A percentile compares a stretch with the other conserved stretches of the same genome.
Evolutionary conservation across 306 rosid genomes (phyloP).

Genomic region (Trifolium repens): DNA sequence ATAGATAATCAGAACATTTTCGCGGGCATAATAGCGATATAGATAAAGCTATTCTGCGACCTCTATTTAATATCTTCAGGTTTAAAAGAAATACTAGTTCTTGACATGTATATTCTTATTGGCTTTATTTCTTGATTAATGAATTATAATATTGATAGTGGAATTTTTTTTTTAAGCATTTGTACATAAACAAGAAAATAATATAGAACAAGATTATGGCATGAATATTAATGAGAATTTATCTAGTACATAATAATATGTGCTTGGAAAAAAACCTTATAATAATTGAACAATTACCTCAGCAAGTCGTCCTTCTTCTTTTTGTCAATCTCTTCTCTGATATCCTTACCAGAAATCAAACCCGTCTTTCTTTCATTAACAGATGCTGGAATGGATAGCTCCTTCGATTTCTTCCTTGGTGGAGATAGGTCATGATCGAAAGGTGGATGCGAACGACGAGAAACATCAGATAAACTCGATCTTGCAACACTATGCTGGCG

Average conservation of each 20-base stretch:
- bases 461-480: constrained; percentile 37
- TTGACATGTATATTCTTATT: constrained; percentile 17
- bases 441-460: constrained; percentile 45
- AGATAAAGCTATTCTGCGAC: constrained; percentile 10
- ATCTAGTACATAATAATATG: not conserved
- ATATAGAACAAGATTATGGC: constrained; percentile 28
- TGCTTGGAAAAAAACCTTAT: not conserved
- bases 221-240: constrained; percentile 5
- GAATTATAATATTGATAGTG: not conserved
- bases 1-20: constrained; percentile 13
- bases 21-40: not conserved
- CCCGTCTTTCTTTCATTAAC: constrained; percentile 64
- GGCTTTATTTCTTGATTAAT: constrained; percentile 1
- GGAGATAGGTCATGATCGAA: constrained; percentile 65
- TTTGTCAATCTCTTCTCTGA: constrained; percentile 73
- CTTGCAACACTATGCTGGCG: constrained; percentile 45
- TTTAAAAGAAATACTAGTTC: constrained; percentile 19
- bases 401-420: constrained; percentile 63
- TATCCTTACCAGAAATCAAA: constrained; percentile 74
- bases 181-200: not conserved
- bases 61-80: constrained; percentile 16
- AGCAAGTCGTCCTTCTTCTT: constrained; percentile 65
- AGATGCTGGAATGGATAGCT: constrained; percentile 44
- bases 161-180: too few relatives aligned
- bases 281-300: constrained; percentile 54